Evolutionary conservation across 768 basidiomycete genomes (phyloP).

Genomic region (Lactifluus volemus): DNA sequence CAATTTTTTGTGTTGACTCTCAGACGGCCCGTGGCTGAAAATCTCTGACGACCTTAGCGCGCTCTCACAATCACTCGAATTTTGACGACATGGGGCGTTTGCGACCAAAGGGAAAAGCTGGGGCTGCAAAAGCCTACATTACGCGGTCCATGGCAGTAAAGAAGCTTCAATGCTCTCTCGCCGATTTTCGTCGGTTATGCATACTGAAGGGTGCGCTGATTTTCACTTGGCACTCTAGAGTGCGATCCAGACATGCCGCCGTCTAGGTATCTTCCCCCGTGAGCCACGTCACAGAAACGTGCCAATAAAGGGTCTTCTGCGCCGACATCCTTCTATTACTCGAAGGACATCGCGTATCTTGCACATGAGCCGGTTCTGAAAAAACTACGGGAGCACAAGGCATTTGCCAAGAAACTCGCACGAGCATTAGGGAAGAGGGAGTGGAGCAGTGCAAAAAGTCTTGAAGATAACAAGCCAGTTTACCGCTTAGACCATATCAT

Average conservation of each 20-base stretch:
- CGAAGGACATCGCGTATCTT: conserved; percentile 96
- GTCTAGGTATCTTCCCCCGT: conserved; percentile 88
- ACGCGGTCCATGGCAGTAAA: conserved; percentile 89
- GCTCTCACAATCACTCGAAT: not conserved
- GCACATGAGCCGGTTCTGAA: conserved; percentile 92
- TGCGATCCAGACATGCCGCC: conserved; percentile 10
- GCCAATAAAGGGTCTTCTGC: conserved; percentile 98
- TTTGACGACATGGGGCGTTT: conserved; percentile 56
- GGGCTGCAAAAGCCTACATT: conserved; percentile 85
- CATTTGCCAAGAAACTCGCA: conserved; percentile 94
- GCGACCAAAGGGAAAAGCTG: conserved; percentile 79
- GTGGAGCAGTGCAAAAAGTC: conserved; percentile 89
- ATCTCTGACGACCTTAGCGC: not conserved
- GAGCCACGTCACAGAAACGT: conserved; percentile 82
- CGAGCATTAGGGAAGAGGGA: conserved; percentile 89
- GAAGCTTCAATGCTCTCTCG: conserved; percentile 92
- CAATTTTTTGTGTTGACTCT: not conserved
- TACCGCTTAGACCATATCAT: conserved; percentile 93
- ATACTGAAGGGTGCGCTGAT: conserved; percentile 80
- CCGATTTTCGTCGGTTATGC: conserved; percentile 93
- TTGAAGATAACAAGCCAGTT: conserved; percentile 89
- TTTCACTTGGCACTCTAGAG: not conserved
- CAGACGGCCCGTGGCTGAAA: not conserved
- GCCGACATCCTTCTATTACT: conserved; percentile 95
- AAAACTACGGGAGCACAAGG: conserved; percentile 94